These are phyloP conservation scores for Penicillium diatomitis DNA, from an alignment of 495 filamentous ascomycete genomes.

Conservation along the genomic window DNA sequence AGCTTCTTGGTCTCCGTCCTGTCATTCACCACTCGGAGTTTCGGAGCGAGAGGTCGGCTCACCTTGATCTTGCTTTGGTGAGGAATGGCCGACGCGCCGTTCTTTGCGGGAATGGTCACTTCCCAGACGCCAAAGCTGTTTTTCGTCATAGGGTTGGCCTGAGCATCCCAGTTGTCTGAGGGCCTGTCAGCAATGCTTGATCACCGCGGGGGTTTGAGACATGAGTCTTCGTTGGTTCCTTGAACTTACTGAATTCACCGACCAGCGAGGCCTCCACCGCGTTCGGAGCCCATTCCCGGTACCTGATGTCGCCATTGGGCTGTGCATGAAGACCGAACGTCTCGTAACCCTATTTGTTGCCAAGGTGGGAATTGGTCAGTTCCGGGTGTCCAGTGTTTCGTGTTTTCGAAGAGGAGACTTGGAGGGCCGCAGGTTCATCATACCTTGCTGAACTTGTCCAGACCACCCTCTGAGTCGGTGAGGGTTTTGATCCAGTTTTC, in stretches of 20 bases:
- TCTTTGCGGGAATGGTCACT: constrained; percentile 62
- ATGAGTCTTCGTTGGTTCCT: not conserved
- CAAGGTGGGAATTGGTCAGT: too few relatives aligned
- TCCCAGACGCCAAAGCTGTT: constrained; percentile 83
- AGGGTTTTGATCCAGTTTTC: constrained; percentile 81
- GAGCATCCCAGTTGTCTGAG: constrained; percentile 79
- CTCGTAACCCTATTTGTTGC: constrained; percentile 55
- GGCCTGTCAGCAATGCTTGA: constrained; percentile 20
- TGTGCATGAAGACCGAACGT: constrained; percentile 73
- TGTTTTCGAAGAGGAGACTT: not conserved
- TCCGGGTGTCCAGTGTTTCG: not conserved
- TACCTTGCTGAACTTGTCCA: constrained; percentile 87
- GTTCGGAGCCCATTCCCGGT: constrained; percentile 96
- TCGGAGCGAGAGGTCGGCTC: not conserved
- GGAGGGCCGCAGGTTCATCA: not conserved
- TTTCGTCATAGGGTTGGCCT: constrained; percentile 76
- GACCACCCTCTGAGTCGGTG: constrained; percentile 72
- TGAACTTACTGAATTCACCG: constrained; percentile 80
- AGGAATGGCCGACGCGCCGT: constrained; percentile 70
- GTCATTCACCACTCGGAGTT: too few relatives aligned
- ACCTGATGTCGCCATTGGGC: constrained; percentile 74
- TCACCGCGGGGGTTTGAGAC: not conserved
- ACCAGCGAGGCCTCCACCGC: constrained; percentile 76
- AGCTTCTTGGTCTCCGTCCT: not conserved
- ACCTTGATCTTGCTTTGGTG: constrained; percentile 96